A percentile compares a stretch with the other conserved stretches of the same genome.
Conservation (phyloP, 2,329 filamentous ascomycete species). For the Monosporascus ibericus region DNA sequence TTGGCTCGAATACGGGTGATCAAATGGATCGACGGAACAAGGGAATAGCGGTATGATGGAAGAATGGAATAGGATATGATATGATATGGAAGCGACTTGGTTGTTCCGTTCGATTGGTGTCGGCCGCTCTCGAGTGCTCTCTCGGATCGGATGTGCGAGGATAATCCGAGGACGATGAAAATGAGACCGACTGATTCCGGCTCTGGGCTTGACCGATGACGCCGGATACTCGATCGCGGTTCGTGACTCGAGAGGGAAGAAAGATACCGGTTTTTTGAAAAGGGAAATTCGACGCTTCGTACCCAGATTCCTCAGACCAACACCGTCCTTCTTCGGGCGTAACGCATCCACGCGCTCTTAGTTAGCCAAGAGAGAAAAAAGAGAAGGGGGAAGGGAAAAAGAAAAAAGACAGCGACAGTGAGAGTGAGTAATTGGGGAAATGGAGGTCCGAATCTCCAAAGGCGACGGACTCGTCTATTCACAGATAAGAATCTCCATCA, state of each 20-base stretch:
- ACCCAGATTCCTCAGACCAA: background rate
- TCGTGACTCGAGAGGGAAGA: background rate
- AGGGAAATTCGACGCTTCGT: background rate
- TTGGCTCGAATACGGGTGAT: background rate
- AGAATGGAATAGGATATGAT: background rate
- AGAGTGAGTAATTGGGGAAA: background rate
- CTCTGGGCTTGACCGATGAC: background rate
- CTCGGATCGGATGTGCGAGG: no score
- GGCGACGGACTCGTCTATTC: background rate
- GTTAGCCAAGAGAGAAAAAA: background rate
- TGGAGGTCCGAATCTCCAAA: background rate
- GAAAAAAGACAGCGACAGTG: background rate
- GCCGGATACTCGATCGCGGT: background rate
- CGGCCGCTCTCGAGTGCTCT: background rate
- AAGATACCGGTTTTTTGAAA: background rate
- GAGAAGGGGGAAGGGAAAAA: background rate
- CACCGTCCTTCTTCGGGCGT: background rate
- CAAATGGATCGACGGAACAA: background rate
- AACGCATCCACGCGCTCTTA: background rate
- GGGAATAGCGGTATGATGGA: background rate
- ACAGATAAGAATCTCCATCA: constrained; percentile 1
- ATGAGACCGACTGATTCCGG: background rate
- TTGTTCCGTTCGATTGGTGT: background rate
- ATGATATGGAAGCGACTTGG: background rate
- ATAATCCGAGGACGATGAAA: no score